Evolutionary conservation across 192 early-diverging fungal genomes (phyloP).

Genomic region (Backusella psychrophila): DNA sequence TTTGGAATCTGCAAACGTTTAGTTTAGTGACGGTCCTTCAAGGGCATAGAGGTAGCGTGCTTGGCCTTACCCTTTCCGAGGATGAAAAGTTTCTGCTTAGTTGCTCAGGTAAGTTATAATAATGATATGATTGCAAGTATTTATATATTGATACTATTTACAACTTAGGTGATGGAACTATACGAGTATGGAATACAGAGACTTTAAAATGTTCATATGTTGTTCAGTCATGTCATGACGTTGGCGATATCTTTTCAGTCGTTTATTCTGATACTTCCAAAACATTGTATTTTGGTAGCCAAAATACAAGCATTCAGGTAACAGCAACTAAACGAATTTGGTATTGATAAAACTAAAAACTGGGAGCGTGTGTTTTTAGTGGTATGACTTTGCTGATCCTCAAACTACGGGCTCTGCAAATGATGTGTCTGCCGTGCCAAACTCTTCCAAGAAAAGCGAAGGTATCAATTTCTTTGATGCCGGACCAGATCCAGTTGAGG

Average conservation of each 20-base stretch:
- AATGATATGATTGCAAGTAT: not conserved
- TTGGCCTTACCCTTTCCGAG: constrained; percentile 42
- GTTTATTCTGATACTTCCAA: constrained; percentile 55
- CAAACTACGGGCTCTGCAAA: constrained; percentile 17
- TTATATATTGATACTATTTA: constrained; percentile 25
- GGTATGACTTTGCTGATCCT: constrained; percentile 35
- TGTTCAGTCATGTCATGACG: constrained; percentile 66
- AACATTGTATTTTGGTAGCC: constrained; percentile 67
- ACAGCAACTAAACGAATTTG: not conserved
- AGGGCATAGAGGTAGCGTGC: constrained; percentile 50
- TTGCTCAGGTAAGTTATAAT: constrained; percentile 51
- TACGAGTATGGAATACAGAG: constrained; percentile 66
- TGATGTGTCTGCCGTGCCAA: constrained; percentile 17
- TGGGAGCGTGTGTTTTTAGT: constrained; percentile 17
- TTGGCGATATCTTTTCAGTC: constrained; percentile 68
- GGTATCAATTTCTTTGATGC: constrained; percentile 33
- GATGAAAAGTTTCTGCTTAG: constrained; percentile 50
- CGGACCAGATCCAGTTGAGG: not conserved
- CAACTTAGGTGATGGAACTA: constrained; percentile 62
- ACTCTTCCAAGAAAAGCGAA: constrained; percentile 21
- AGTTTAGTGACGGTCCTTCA: constrained; percentile 44
- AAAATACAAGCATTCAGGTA: constrained; percentile 78
- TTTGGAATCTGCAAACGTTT: constrained; percentile 52
- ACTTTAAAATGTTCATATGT: constrained; percentile 58
- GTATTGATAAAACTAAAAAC: constrained; percentile 28